Percentiles rank a stretch among this genome's conserved stretches.
Evolutionary conservation across 2,329 filamentous ascomycete genomes (phyloP).

Genomic region (Aspergillus oerlinghausenensis): DNA sequence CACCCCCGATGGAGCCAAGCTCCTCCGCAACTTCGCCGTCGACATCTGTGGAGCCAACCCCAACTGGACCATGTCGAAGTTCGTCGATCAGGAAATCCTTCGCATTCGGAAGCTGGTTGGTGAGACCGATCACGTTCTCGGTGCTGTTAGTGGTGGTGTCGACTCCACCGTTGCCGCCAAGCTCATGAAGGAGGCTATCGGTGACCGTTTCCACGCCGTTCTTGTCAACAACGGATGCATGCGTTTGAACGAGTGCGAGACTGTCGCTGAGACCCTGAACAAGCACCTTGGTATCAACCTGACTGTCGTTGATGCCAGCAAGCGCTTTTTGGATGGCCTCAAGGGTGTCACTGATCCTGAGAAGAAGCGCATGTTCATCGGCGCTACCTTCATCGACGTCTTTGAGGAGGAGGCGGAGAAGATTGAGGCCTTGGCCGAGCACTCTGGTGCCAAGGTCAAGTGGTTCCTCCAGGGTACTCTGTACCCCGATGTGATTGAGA

Average conservation of each 20-base stretch:
- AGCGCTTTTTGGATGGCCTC: slow-evolving; percentile 72
- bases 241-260: slow-evolving; percentile 75
- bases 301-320: slow-evolving; percentile 74
- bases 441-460: slow-evolving; percentile 68
- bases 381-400: slow-evolving; percentile 72
- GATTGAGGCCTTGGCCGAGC: slow-evolving; percentile 67
- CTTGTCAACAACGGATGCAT: slow-evolving; percentile 84
- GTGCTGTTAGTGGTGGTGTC: slow-evolving; percentile 76
- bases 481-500: slow-evolving; percentile 70
- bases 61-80: slow-evolving; percentile 83
- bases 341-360: slow-evolving; percentile 76
- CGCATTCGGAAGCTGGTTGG: slow-evolving; percentile 81
- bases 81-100: slow-evolving; percentile 72
- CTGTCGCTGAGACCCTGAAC: slow-evolving; percentile 74
- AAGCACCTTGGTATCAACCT: slow-evolving; percentile 84
- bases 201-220: slow-evolving; percentile 77
- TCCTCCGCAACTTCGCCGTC: slow-evolving; percentile 80
- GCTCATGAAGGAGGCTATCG: slow-evolving; percentile 82
- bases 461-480: slow-evolving; percentile 86
- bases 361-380: slow-evolving; percentile 87
- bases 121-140: slow-evolving; percentile 73
- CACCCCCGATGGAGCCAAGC: slow-evolving; percentile 56
- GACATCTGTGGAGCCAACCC: slow-evolving; percentile 71
- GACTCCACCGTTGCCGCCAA: slow-evolving; percentile 84
- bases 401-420: slow-evolving; percentile 75